phyloP scores from a whole-genome alignment of 768 basidiomycete species.

The Suillus cothurnatus region DNA sequence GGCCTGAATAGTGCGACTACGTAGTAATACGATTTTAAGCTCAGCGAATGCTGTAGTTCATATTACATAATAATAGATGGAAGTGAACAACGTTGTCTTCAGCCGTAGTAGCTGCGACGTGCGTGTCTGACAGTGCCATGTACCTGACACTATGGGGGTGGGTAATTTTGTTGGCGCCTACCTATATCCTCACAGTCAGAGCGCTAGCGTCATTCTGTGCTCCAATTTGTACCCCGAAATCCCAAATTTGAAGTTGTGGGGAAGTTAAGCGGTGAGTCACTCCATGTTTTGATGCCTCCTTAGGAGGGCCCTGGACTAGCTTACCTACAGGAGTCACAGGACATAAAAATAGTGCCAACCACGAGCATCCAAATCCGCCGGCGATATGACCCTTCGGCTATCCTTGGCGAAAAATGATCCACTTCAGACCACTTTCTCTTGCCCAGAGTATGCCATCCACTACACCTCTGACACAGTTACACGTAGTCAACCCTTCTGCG shows the following conservation, averaged over 20 bases:
- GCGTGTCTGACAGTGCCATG: neutral
- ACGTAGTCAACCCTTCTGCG: slow-evolving; percentile 12
- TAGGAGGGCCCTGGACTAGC: neutral
- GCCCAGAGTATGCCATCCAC: slow-evolving; percentile 10
- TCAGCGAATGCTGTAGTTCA: slow-evolving; percentile 5
- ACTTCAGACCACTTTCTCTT: slow-evolving; percentile 26
- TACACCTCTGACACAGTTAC: slow-evolving; percentile 24
- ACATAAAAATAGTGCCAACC: neutral
- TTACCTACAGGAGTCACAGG: neutral
- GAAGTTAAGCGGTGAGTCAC: neutral
- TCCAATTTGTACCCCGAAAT: neutral
- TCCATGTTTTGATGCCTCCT: neutral
- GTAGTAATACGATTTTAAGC: neutral
- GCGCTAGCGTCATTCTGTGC: neutral
- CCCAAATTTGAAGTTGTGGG: neutral
- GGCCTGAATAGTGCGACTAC: neutral
- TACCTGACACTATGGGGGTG: neutral
- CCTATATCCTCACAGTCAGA: neutral
- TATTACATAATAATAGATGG: slow-evolving; percentile 9
- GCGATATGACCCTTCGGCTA: slow-evolving; percentile 24
- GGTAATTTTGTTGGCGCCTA: neutral
- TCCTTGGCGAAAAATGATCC: slow-evolving; percentile 27
- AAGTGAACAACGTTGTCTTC: no score
- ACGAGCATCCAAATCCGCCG: neutral
- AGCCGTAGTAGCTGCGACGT: no score